These are phyloP conservation scores for Phytophthora vignae DNA, from an alignment of 352 stramenopile genomes.

Conservation along the genomic window DNA sequence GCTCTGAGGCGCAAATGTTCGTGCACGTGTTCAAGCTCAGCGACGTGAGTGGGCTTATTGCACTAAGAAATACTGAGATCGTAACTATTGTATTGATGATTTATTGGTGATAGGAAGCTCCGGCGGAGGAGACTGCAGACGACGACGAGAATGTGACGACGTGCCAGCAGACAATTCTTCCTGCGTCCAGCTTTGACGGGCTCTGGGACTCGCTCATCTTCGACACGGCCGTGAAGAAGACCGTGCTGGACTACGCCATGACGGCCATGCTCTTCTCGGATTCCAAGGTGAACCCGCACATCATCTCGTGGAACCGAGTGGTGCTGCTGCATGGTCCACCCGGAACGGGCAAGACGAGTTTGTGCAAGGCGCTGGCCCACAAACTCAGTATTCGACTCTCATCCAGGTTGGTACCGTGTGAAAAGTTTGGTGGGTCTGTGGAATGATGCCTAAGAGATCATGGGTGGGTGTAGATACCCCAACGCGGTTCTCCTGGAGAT, in stretches of 20 bases:
- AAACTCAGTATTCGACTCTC: constrained; percentile 92
- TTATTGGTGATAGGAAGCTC: constrained; percentile 50
- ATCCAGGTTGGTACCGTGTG: constrained; percentile 48
- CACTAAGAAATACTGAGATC: neutral
- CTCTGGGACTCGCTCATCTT: constrained; percentile 92
- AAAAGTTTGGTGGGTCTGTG: neutral
- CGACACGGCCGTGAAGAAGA: constrained; percentile 77
- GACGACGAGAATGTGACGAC: constrained; percentile 85
- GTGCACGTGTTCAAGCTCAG: constrained; percentile 84
- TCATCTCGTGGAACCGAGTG: constrained; percentile 94
- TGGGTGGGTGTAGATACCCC: constrained; percentile 45
- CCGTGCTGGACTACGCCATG: constrained; percentile 89
- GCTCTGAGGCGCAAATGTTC: constrained; percentile 48
- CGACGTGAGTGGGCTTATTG: constrained; percentile 41
- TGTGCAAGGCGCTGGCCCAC: constrained; percentile 93
- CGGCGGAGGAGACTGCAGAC: constrained; percentile 76
- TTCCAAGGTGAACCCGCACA: constrained; percentile 82
- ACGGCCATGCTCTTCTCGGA: constrained; percentile 93
- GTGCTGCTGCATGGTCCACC: constrained; percentile 93
- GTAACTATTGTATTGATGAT: neutral
- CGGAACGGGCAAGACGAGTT: constrained; percentile 93
- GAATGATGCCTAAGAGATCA: no score
- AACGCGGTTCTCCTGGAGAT: constrained; percentile 91
- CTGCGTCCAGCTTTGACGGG: constrained; percentile 67
- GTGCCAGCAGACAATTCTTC: constrained; percentile 80